phyloP scores from a whole-genome alignment of 1,284 basidiomycete species.

The Ceratobasidium sp. region DNA sequence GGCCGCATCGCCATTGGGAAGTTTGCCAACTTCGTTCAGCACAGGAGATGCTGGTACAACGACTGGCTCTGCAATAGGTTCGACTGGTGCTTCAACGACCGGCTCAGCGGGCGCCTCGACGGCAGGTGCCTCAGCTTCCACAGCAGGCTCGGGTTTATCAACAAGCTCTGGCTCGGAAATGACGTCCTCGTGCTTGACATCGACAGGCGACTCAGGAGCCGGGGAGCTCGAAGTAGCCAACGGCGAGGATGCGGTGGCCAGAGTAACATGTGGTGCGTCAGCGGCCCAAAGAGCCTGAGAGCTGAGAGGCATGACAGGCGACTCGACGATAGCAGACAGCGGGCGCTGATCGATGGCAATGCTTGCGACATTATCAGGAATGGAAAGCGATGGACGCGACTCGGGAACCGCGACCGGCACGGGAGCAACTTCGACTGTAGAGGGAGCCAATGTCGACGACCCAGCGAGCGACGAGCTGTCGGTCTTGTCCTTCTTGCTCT shows the following conservation, averaged over 20 bases:
- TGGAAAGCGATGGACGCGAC: conserved; percentile 27
- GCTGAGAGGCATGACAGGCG: conserved; percentile 23
- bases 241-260: neutral
- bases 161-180: conserved; percentile 14
- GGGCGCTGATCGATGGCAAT: conserved; percentile 19
- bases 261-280: neutral
- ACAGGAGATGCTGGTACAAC: neutral
- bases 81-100: conserved; percentile 7
- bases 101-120: too few relatives aligned
- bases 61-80: neutral
- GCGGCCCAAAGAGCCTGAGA: neutral
- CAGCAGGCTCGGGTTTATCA: neutral
- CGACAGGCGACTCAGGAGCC: conserved; percentile 15
- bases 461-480: neutral
- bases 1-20: too few relatives aligned
- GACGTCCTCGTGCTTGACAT: conserved; percentile 21
- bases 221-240: neutral
- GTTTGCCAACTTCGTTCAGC: neutral
- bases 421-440: neutral
- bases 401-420: conserved; percentile 22
- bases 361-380: conserved; percentile 10
- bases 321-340: conserved; percentile 44
- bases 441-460: neutral
- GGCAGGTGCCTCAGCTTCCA: neutral
- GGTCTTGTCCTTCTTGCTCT: conserved; percentile 40